Base-by-base conservation (phyloP, 257 asterid genomes). In the Cruciata laevipes region DNA sequence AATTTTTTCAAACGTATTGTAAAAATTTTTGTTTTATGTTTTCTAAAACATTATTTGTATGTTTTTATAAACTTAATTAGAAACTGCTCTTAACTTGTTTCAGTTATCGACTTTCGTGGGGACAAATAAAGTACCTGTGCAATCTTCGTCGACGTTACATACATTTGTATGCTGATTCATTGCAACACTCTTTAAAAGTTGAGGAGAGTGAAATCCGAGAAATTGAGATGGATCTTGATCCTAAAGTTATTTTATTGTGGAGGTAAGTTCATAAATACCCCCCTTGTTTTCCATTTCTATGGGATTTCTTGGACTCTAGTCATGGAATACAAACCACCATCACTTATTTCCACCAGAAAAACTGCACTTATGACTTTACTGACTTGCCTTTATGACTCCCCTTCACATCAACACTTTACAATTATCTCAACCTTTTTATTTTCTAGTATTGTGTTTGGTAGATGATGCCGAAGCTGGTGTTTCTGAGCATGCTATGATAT, bases 21-120 rank as follows among this genome's bases (percentile, higher is more conserved):
- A 18, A 0, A 27, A 25, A 13, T 11, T 49, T 25, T 70, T 31
- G 24, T 25, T 33, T 56, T 47, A 47, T 44, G 23, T 51, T 13
- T 1, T 51, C 20, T 16, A 25, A 51, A 44, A 7, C 35, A 20
- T 35, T 64, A 25, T 63, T 21, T 25, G 20, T 3, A 27, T 55
- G 30, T 40, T 65, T n/a, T 57, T 1, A 13, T 17, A 3, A 10
- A 31, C 33, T 18, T 32, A 56, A 47, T 40, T 16, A 42, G 37
- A 49, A 1, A 66, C 52, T 20, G 12, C 32, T 59, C 13, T 11
- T 14, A 23, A 62, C 25, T 77, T 20, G 56, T 72, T 71, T 75
- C 95, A 94, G 99, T 70, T 94, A 86, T 40, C 87, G 93, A 31
- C 81, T 86, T 83, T 90, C 99, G 5, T 90, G 99, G 99, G 95